phyloP scores from a whole-genome alignment of 2,329 filamentous ascomycete species.

The Diaporthe caulivora region DNA sequence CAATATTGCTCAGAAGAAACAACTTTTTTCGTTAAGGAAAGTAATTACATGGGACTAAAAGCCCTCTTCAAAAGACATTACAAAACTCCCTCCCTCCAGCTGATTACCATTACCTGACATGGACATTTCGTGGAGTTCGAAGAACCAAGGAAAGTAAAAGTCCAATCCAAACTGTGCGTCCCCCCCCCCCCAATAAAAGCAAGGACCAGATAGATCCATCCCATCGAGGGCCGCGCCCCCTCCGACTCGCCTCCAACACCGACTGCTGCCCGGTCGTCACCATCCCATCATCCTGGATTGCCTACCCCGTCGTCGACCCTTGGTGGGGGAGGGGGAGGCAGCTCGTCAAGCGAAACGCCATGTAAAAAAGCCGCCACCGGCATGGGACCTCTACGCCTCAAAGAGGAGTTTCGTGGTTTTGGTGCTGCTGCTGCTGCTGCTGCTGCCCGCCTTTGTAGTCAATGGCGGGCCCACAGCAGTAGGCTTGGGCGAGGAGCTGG shows the following conservation, averaged over 20 bases:
- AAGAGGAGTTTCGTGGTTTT: too few relatives aligned
- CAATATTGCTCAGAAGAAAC: not conserved
- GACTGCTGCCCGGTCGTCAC: rapidly evolving
- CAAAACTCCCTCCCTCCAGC: not conserved
- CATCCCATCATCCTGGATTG: constrained; percentile 62
- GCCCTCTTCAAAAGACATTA: not conserved
- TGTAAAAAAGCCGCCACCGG: too few relatives aligned
- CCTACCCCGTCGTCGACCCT: constrained; percentile 72
- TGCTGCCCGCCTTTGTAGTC: too few relatives aligned
- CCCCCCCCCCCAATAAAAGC: not conserved
- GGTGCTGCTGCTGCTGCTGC: too few relatives aligned
- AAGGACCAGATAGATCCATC: not conserved
- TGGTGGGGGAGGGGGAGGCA: too few relatives aligned
- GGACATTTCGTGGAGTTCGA: not conserved
- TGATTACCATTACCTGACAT: not conserved
- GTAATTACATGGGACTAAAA: not conserved
- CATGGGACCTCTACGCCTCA: too few relatives aligned
- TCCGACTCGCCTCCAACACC: not conserved
- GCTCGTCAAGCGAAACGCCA: not conserved
- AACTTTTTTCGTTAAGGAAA: not conserved
- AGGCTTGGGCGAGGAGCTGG: too few relatives aligned
- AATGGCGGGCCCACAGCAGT: too few relatives aligned
- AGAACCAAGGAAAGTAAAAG: not conserved
- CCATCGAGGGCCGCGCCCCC: not conserved
- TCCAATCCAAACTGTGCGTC: not conserved